Conservation (phyloP, 208 protist genomes). For the Phytomonas sp. region DNA sequence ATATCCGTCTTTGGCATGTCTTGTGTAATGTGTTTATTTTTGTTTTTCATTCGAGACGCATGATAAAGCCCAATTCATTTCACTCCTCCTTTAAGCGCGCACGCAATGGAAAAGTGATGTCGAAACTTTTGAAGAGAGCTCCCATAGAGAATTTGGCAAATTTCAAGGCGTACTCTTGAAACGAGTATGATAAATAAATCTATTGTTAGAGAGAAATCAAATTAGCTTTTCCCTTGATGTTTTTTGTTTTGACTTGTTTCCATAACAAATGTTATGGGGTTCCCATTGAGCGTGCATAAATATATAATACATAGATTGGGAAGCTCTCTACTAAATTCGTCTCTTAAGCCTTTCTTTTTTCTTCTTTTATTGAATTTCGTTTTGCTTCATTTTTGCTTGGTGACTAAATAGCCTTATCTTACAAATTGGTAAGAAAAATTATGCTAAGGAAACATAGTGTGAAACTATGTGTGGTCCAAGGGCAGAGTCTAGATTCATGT, state of each 20-base stretch:
- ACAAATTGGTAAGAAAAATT: conserved; percentile 6
- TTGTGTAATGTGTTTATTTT: conserved; percentile 3
- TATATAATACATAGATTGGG: not conserved
- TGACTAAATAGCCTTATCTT: conserved; percentile 4
- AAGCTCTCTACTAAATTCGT: not conserved
- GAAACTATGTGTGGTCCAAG: not conserved
- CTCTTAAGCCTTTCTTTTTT: not conserved
- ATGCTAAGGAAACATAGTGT: not conserved
- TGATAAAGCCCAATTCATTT: not conserved
- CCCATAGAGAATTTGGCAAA: not conserved
- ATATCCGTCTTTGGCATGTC: conserved; percentile 1
- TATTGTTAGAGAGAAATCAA: not conserved
- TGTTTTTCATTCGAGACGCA: not conserved
- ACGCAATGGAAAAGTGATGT: not conserved
- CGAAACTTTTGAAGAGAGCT: not conserved
- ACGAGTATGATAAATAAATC: not conserved
- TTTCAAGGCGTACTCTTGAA: not conserved
- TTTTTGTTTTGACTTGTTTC: not conserved
- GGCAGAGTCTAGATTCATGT: not conserved
- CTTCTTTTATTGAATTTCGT: conserved; percentile 1
- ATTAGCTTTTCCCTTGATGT: not conserved
- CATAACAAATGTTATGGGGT: not conserved
- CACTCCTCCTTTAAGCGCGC: not conserved
- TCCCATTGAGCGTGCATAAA: not conserved
- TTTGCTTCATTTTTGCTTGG: conserved; percentile 7